Conservation (phyloP, 441 rosid species). For the Viola pubescens region DNA sequence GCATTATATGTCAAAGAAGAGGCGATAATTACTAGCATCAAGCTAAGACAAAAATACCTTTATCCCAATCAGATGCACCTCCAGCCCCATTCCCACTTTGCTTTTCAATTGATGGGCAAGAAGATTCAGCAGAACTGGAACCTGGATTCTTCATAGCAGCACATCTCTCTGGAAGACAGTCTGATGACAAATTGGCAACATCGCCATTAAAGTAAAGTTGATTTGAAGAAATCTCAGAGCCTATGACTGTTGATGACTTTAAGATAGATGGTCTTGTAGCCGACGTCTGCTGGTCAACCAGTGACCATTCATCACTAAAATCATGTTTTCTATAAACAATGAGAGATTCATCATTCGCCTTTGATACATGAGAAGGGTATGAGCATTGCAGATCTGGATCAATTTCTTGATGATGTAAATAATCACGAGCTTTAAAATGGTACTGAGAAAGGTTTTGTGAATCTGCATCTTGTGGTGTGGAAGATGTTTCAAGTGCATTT, state of each 20-base stretch:
- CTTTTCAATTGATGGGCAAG: slow-evolving; percentile 18
- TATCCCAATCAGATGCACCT: slow-evolving; percentile 16
- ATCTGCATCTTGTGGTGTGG: slow-evolving; percentile 18
- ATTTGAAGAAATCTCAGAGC: slow-evolving; percentile 14
- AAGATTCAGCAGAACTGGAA: slow-evolving; percentile 13
- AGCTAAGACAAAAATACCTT: slow-evolving; percentile 8
- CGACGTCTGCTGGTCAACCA: slow-evolving; percentile 19
- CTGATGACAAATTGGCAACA: slow-evolving; percentile 15
- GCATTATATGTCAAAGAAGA: neutral
- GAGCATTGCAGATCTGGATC: slow-evolving; percentile 17
- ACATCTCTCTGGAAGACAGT: slow-evolving; percentile 21
- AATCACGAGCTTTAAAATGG: slow-evolving; percentile 12
- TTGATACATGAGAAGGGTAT: slow-evolving; percentile 9
- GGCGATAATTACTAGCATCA: neutral
- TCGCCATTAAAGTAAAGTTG: slow-evolving; percentile 13
- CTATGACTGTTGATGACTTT: slow-evolving; percentile 12
- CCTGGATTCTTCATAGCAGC: slow-evolving; percentile 14
- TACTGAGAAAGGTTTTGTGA: slow-evolving; percentile 8
- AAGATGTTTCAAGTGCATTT: slow-evolving; percentile 18
- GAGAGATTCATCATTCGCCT: slow-evolving; percentile 13
- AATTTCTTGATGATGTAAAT: slow-evolving; percentile 5
- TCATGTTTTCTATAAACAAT: slow-evolving; percentile 15
- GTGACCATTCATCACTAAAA: slow-evolving; percentile 26
- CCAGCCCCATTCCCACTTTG: slow-evolving; percentile 14
- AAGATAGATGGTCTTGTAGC: slow-evolving; percentile 14